A percentile compares a stretch with the other conserved stretches of the same genome.
phyloP scores from a whole-genome alignment of 2,329 filamentous ascomycete genomes.

The Chaetomiaceae sp. region DNA sequence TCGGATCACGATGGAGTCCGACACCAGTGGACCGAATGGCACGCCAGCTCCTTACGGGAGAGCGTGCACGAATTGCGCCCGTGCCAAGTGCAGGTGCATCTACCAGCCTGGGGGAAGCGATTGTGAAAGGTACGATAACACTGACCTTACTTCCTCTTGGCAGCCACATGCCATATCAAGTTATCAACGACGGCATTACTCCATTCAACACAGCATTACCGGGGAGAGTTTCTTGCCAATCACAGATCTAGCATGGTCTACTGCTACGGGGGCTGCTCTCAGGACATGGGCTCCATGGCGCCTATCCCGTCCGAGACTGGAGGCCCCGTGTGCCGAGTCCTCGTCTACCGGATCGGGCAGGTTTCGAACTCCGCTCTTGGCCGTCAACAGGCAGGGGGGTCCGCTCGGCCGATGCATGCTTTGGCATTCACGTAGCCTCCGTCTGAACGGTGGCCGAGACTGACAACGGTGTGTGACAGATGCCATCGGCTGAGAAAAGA shows the following conservation, averaged over 20 bases:
- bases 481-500: conserved; percentile 43
- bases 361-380: not conserved
- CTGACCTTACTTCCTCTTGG: no score
- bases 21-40: conserved; percentile 5
- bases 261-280: not conserved
- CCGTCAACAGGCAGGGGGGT: not conserved
- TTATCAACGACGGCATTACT: no score
- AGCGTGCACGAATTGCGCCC: conserved; percentile 45
- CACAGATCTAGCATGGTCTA: not conserved
- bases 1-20: conserved; percentile 8
- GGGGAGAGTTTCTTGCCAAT: no score
- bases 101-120: conserved; percentile 30
- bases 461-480: conserved; percentile 20
- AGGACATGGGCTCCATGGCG: conserved; percentile 8
- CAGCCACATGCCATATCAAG: no score
- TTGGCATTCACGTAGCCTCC: no score
- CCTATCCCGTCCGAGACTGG: conserved; percentile 17
- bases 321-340: not conserved
- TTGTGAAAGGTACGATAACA: conserved; percentile 33
- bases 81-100: conserved; percentile 48
- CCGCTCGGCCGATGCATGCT: not conserved
- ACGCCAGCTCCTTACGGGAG: conserved; percentile 35
- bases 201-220: no score
- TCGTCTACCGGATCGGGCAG: conserved; percentile 3
- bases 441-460: not conserved